Conservation (phyloP, 2,329 filamentous ascomycete species). For the Periconia digitata region DNA sequence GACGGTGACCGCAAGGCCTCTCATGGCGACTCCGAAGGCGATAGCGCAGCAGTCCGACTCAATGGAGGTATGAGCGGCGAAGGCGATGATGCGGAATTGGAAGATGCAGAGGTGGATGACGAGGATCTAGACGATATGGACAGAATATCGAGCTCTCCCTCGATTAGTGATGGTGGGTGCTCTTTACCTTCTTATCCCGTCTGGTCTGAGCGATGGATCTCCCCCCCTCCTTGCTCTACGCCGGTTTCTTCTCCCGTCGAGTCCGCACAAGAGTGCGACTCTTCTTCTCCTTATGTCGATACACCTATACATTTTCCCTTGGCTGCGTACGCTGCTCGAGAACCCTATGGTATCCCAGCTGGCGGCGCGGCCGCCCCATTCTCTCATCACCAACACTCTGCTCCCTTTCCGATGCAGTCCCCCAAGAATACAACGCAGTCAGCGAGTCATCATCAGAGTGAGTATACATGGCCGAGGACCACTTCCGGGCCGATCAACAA, state of each 20-base stretch:
- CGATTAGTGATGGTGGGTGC: conserved; percentile 97
- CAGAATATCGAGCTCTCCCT: conserved; percentile 97
- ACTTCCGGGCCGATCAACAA: conserved; percentile 10
- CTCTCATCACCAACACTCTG: conserved; percentile 36
- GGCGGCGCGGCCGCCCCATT: conserved; percentile 31
- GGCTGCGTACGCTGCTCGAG: conserved; percentile 22
- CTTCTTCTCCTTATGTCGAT: conserved; percentile 48
- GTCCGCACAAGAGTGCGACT: conserved; percentile 31
- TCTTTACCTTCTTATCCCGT: conserved; percentile 42
- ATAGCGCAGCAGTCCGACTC: conserved; percentile 41
- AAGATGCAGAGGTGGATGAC: conserved; percentile 65
- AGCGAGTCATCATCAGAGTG: conserved; percentile 54
- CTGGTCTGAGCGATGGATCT: conserved; percentile 48
- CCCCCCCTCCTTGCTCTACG: conserved; percentile 41
- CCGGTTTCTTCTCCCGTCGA: conserved; percentile 23
- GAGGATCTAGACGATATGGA: conserved; percentile 89
- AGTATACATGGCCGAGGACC: conserved; percentile 45
- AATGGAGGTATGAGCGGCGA: conserved; percentile 22
- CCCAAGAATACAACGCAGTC: conserved; percentile 28
- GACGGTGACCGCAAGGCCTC: conserved; percentile 56
- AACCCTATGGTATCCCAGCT: conserved; percentile 29
- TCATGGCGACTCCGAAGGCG: conserved; percentile 27
- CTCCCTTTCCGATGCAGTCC: conserved; percentile 36
- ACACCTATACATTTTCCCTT: conserved; percentile 50
- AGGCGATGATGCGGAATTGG: conserved; percentile 54